Evolutionary conservation across 345 rosid species (phyloP).

Genomic region (Ricinus communis): DNA sequence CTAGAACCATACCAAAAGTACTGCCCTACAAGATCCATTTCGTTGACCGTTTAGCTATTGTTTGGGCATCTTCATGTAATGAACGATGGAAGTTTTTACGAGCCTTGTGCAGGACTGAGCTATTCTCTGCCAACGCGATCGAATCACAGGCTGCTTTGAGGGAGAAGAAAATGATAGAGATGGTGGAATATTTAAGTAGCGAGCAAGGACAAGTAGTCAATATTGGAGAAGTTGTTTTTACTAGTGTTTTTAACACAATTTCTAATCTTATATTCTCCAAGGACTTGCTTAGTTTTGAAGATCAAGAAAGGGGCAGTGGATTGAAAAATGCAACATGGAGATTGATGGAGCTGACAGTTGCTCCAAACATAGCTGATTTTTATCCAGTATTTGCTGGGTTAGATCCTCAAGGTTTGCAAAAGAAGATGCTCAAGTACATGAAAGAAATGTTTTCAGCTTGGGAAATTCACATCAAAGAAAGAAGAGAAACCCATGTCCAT

Average conservation of each 20-base stretch:
- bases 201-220: conserved; percentile 3
- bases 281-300: conserved; percentile 5
- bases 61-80: background rate
- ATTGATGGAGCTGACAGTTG: background rate
- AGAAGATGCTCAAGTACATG: background rate
- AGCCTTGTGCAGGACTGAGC: conserved; percentile 12
- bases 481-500: background rate
- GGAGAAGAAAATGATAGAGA: conserved; percentile 8
- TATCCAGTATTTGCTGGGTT: background rate
- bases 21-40: background rate
- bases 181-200: conserved; percentile 10
- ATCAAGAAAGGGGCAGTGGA: background rate
- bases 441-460: background rate
- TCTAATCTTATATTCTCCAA: conserved; percentile 4
- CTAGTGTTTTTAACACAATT: conserved; percentile 1
- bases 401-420: conserved; percentile 16
- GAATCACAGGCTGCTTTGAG: conserved; percentile 6
- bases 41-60: background rate
- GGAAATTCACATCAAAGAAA: background rate
- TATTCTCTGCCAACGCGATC: conserved; percentile 18
- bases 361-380: conserved; percentile 5
- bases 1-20: background rate
- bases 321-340: background rate
- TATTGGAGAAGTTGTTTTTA: conserved; percentile 15
- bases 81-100: conserved; percentile 1